Evolutionary conservation across 495 filamentous ascomycete genomes (phyloP).

Genomic region (Aspergillus carlsbadensis): DNA sequence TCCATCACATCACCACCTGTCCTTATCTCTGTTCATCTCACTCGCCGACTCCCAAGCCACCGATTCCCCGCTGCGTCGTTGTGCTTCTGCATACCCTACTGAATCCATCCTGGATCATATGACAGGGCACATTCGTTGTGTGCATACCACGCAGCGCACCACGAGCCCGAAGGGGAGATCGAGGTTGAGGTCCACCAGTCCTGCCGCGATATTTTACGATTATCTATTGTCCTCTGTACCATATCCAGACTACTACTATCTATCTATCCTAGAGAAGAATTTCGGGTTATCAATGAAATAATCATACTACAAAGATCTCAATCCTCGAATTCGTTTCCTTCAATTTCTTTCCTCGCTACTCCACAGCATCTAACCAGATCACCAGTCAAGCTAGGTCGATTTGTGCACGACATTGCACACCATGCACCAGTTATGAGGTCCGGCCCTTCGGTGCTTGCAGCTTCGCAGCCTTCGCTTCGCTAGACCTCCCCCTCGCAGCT

Average conservation of each 20-base stretch:
- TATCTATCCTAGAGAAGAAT: conserved; percentile 2
- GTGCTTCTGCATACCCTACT: not conserved
- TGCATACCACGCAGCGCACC: not conserved
- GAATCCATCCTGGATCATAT: conserved; percentile 5
- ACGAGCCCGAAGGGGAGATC: not conserved
- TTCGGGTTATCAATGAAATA: conserved; percentile 2
- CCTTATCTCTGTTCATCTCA: not conserved
- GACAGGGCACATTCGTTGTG: conserved; percentile 1
- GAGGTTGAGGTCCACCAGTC: not conserved
- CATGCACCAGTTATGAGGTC: not conserved
- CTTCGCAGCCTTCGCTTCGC: too few species aligned
- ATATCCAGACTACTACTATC: not conserved
- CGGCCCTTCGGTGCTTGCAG: too few species aligned
- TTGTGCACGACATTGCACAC: not conserved
- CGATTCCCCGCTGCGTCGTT: not conserved
- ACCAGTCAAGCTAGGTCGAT: too few species aligned
- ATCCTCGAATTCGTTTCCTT: too few species aligned
- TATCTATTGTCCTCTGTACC: not conserved
- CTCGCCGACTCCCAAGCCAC: not conserved
- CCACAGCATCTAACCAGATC: too few species aligned
- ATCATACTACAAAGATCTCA: not conserved
- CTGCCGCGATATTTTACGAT: not conserved
- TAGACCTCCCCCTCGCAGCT: not conserved
- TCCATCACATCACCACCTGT: not conserved
- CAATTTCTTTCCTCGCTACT: too few species aligned